These are phyloP conservation scores for Ambrosia trifida DNA, from an alignment of 129 eudicot genomes.

Conservation along the genomic window DNA sequence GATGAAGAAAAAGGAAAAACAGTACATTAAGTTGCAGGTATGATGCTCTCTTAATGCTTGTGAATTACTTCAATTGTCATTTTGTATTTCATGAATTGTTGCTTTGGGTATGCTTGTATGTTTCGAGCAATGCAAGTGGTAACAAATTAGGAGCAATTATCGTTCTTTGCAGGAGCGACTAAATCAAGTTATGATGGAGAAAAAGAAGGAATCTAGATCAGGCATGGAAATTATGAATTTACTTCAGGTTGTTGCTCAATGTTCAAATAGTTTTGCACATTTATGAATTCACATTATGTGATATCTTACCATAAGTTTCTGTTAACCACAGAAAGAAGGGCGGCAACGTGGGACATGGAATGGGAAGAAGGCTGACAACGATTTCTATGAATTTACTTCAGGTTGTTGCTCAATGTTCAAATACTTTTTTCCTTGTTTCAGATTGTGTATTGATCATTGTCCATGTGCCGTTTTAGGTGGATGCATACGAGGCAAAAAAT, in stretches of 20 bases:
- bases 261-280: too few species aligned
- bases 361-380: too few species aligned
- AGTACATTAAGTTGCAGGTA: constrained; percentile 93
- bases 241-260: constrained; percentile 65
- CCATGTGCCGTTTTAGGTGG: constrained; percentile 55
- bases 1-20: constrained; percentile 97
- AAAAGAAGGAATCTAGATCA: too few species aligned
- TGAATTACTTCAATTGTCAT: constrained; percentile 11
- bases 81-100: not conserved
- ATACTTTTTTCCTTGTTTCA: not conserved
- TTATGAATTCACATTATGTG: not conserved
- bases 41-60: constrained; percentile 4
- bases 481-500: too few species aligned
- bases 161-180: too few species aligned
- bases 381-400: constrained; percentile 89
- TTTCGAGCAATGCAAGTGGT: too few species aligned
- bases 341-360: too few species aligned
- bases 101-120: not conserved
- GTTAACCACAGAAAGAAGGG: constrained; percentile 85
- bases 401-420: constrained; percentile 69
- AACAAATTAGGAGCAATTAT: too few species aligned
- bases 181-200: too few species aligned
- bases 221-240: constrained; percentile 99
- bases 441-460: not conserved
- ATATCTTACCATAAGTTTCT: constrained; percentile 8